Base-by-base conservation (phyloP, 2,329 filamentous ascomycete species). In the Leptodontidium sp. region DNA sequence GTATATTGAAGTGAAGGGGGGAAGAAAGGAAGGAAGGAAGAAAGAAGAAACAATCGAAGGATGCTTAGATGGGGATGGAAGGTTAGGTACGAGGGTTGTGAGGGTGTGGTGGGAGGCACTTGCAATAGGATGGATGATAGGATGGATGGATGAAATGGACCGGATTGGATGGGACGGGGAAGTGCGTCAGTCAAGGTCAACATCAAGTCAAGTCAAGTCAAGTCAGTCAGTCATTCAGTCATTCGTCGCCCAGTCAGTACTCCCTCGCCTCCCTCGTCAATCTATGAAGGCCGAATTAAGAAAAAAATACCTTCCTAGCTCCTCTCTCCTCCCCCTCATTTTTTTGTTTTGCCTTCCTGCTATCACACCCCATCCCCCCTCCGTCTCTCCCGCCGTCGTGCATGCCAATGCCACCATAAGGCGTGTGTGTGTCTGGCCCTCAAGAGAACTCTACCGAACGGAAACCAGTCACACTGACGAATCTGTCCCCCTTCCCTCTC, bases 11-110 rank as follows among this genome's bases (percentile, higher is more conserved):
- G 32, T 26, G 43, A 11, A 15, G 24, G 64, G 43, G 47, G 21
- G 61, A 53, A 43, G 61, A 59, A 59, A 35, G 53, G 55, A 66
- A 52, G 70, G 50, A 66, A 32, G 29, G 6, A 32, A 21, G 21
- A 32, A 32, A 32, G 29, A 32, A 40, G 50, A 50, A 50, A 40
- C 32, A 40, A 62, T 49, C 32, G 61, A 55, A 26, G 53, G 32
- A 40, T 35, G 50, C n/a, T 32, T 35, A 57, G 49, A 55, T 26
- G 38, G 40, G 53, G 49, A 47, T 61, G 40, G 58, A 47, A 61
- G 6, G 21, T 47, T 47, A 29, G 24, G 52, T 26, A 26, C 32
- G 55, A 58, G 35, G 35, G 26, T 17, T n/a, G 35, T 58, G 26
- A 58, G 15, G 55, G n/a, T 58, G 55, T 40, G 40, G 24, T 57